phyloP scores from a whole-genome alignment of 495 filamentous ascomycete genomes.

The Penicillium odoratum region DNA sequence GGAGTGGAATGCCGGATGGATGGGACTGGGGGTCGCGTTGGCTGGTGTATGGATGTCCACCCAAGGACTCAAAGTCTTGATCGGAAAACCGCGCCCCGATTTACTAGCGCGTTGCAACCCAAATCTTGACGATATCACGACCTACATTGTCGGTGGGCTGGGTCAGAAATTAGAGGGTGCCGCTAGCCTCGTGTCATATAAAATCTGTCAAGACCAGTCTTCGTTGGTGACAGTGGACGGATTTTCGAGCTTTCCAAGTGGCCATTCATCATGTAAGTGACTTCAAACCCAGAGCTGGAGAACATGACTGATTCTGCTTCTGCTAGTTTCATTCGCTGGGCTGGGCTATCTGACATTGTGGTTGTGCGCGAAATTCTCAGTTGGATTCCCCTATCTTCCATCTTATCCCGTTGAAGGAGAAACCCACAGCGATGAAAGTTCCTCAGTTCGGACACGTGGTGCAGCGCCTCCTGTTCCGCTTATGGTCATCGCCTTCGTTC shows the following conservation, averaged over 20 bases:
- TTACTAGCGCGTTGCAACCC: constrained; percentile 61
- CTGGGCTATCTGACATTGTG: constrained; percentile 64
- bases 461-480: constrained; percentile 61
- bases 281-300: not conserved
- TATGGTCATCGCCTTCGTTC: constrained; percentile 56
- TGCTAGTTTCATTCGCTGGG: constrained; percentile 60
- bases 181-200: constrained; percentile 50
- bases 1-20: constrained; percentile 65
- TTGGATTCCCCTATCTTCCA: constrained; percentile 62
- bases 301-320: not conserved
- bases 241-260: constrained; percentile 67
- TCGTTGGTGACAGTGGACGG: constrained; percentile 51
- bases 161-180: constrained; percentile 43
- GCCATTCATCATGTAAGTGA: constrained; percentile 64
- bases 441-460: constrained; percentile 46
- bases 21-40: constrained; percentile 59
- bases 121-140: constrained; percentile 43
- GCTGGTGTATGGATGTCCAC: constrained; percentile 60
- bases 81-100: constrained; percentile 67
- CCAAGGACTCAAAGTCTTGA: constrained; percentile 60
- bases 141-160: constrained; percentile 50
- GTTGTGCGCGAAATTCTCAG: constrained; percentile 62
- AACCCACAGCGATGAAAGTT: constrained; percentile 22
- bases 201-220: constrained; percentile 52
- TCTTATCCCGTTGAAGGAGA: constrained; percentile 30